Evolutionary conservation across 208 protist species (phyloP), one percentile per base, ranked within the genome.

Genomic region (Acanthamoeba healyi): DNA sequence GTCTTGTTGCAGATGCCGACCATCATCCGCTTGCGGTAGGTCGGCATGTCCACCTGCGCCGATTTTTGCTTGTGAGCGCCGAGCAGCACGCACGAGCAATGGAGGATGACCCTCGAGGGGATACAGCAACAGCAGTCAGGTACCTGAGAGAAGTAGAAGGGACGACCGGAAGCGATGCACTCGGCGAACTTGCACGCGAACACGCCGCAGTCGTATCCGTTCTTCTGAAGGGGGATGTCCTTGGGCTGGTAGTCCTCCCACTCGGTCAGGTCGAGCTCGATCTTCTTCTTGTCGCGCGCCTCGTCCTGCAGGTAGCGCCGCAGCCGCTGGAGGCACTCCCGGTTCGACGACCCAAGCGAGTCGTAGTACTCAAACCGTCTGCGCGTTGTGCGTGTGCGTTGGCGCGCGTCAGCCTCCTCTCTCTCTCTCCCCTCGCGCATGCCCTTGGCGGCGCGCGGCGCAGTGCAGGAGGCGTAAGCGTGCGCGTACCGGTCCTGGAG

Each of bases 351-450:
- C 7, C 32, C 15, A 0, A 97, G 58, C 36, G 95, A 97, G 61
- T 97, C 96, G 70, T 96, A 97, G 32, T 97, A 97, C 94, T 97
- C 95, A 40, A 97, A 96, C 82, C 93, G 51, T 38, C 95, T 96
- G n/a, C n/a, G n/a, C n/a, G n/a, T n/a, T n/a, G n/a, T n/a, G n/a
- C n/a, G n/a, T n/a, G n/a, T n/a, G n/a, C n/a, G 29, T 26, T 61
- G 54, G 5, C 54, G 54, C 24, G 19, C 54, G n/a, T n/a, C n/a
- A n/a, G n/a, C n/a, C n/a, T n/a, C n/a, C n/a, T n/a, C n/a, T n/a
- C n/a, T n/a, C n/a, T n/a, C n/a, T n/a, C n/a, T n/a, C n/a, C n/a
- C n/a, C n/a, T n/a, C n/a, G n/a, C n/a, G n/a, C n/a, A n/a, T n/a
- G n/a, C n/a, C n/a, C n/a, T n/a, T n/a, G n/a, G n/a, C n/a, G n/a